phyloP scores from a whole-genome alignment of 75 land plant genomes.

The Sequoia sempervirens region DNA sequence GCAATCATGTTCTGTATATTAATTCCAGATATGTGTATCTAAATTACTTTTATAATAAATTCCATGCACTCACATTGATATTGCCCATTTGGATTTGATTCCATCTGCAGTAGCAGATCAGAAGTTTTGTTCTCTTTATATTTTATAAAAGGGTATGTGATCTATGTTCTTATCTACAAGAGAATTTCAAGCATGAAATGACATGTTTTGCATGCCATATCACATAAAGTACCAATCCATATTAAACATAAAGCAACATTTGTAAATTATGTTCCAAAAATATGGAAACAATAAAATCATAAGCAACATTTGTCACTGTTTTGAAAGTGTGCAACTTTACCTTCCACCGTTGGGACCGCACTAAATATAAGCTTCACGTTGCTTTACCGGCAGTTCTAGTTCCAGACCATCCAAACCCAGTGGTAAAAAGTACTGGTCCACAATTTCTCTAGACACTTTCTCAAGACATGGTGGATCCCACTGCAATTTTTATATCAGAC shows the following conservation, averaged over 20 bases:
- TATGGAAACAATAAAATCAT: not conserved
- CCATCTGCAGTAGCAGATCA: too few relatives aligned
- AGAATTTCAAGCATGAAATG: too few relatives aligned
- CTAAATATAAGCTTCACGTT: constrained; percentile 47
- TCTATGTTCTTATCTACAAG: too few relatives aligned
- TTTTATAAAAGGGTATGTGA: too few relatives aligned
- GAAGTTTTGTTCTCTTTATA: too few relatives aligned
- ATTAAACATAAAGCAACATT: not conserved
- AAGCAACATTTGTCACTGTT: not conserved
- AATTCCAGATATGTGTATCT: too few relatives aligned
- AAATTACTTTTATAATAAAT: too few relatives aligned
- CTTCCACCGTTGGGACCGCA: not conserved
- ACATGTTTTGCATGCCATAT: too few relatives aligned
- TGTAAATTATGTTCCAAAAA: not conserved
- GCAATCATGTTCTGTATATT: too few relatives aligned
- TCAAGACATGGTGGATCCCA: constrained; percentile 77
- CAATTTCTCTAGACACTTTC: constrained; percentile 62
- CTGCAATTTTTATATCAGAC: constrained; percentile 31
- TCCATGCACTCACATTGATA: too few relatives aligned
- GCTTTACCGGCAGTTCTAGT: constrained; percentile 52
- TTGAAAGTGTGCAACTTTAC: not conserved
- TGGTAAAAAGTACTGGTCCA: constrained; percentile 60
- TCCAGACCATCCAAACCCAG: constrained; percentile 55
- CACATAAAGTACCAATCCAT: too few relatives aligned
- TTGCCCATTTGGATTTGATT: too few relatives aligned